Evolutionary conservation across 2,329 filamentous ascomycete species (phyloP).

Genomic region (Zelopaecilomyces penicillatus): DNA sequence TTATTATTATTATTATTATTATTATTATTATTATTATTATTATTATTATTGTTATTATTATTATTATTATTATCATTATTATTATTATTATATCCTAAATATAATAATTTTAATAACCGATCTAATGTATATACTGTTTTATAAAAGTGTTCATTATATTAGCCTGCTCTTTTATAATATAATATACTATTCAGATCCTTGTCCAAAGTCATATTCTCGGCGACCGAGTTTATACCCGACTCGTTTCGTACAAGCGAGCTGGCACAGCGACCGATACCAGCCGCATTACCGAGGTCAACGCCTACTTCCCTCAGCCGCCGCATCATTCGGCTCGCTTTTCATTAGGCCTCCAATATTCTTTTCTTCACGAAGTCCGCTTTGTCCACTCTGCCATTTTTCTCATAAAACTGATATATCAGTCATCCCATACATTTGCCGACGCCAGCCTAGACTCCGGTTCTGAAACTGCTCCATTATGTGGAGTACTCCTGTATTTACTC

Average conservation of each 20-base stretch:
- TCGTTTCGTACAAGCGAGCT: background rate
- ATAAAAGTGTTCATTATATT: conserved; percentile 1
- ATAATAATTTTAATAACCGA: background rate
- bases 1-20: background rate
- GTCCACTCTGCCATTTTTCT: too few relatives aligned
- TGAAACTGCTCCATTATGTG: too few relatives aligned
- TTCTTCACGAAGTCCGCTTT: too few relatives aligned
- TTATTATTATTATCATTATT: background rate
- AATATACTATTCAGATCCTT: background rate
- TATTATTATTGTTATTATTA: background rate
- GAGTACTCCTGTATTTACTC: too few relatives aligned
- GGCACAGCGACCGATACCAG: background rate
- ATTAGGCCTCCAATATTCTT: too few relatives aligned
- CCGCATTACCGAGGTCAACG: too few relatives aligned
- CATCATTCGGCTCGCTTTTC: too few relatives aligned
- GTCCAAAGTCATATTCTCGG: background rate
- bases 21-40: background rate
- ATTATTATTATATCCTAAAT: background rate
- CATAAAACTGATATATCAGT: too few relatives aligned
- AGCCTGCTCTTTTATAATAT: too few relatives aligned
- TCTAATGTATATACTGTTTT: background rate
- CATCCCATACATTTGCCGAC: too few relatives aligned
- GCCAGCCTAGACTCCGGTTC: too few relatives aligned
- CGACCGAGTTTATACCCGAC: background rate
- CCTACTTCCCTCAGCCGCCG: too few relatives aligned